Evolutionary conservation across 2,329 filamentous ascomycete species (phyloP).

Genomic region (Cordyceps cateniannulata): DNA sequence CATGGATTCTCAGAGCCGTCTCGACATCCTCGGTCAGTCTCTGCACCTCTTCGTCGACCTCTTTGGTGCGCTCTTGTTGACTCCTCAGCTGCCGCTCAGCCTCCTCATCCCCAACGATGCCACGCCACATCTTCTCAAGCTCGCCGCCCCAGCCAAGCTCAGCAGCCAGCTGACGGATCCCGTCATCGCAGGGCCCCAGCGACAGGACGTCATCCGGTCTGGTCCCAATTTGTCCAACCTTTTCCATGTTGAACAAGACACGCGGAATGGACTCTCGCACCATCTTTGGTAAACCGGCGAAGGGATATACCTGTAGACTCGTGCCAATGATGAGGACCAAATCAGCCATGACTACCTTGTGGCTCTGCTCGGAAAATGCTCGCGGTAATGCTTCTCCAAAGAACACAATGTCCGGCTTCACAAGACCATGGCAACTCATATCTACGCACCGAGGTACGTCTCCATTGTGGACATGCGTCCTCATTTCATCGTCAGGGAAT

Average conservation of each 20-base stretch:
- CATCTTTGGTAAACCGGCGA: conserved; percentile 69
- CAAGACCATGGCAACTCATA: conserved; percentile 62
- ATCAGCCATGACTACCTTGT: conserved; percentile 58
- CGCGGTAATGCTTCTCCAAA: conserved; percentile 66
- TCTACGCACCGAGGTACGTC: conserved; percentile 63
- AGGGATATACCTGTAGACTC: conserved; percentile 80
- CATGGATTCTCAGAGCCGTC: conserved; percentile 25
- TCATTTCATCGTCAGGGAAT: conserved; percentile 72
- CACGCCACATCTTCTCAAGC: conserved; percentile 68
- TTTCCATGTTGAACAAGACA: conserved; percentile 80
- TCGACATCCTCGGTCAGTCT: conserved; percentile 32
- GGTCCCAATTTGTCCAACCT: conserved; percentile 70
- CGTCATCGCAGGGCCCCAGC: conserved; percentile 76
- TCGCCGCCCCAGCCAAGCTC: conserved; percentile 82
- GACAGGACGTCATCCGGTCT: conserved; percentile 78
- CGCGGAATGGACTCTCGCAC: conserved; percentile 60
- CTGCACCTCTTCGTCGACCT: conserved; percentile 38
- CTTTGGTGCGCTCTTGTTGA: conserved; percentile 24
- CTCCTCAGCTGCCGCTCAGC: conserved; percentile 40
- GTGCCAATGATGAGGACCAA: conserved; percentile 83
- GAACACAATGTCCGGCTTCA: conserved; percentile 94
- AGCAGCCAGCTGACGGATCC: conserved; percentile 70
- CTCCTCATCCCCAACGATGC: conserved; percentile 56
- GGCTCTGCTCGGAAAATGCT: conserved; percentile 28
- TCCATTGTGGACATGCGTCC: conserved; percentile 56